Conservation (phyloP, 306 rosid species). For the Prunus padus region DNA sequence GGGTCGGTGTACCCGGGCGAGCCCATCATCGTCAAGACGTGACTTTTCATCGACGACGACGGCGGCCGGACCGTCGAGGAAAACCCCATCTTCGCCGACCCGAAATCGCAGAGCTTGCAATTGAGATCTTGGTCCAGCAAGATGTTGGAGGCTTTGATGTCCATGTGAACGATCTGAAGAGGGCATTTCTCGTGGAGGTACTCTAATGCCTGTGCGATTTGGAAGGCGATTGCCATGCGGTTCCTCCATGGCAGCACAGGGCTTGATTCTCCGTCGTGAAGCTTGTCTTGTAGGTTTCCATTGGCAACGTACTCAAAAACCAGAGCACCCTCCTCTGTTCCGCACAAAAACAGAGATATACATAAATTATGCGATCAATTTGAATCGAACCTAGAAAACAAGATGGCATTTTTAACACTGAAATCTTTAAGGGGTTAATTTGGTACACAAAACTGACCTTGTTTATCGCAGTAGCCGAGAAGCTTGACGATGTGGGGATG, state of each 20-base stretch:
- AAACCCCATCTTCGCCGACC: conserved; percentile 52
- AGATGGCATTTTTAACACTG: background rate
- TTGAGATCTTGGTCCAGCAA: conserved; percentile 39
- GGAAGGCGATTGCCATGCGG: conserved; percentile 40
- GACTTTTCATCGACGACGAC: background rate
- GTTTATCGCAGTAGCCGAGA: conserved; percentile 39
- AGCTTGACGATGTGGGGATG: conserved; percentile 38
- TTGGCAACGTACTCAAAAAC: conserved; percentile 44
- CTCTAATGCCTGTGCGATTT: conserved; percentile 39
- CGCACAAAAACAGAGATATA: background rate
- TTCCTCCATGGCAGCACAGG: conserved; percentile 38
- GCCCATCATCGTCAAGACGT: conserved; percentile 37
- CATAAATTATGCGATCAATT: background rate
- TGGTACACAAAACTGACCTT: conserved; percentile 16
- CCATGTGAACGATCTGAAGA: conserved; percentile 50
- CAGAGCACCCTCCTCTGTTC: conserved; percentile 41
- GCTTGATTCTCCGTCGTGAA: conserved; percentile 14
- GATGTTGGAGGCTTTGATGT: conserved; percentile 47
- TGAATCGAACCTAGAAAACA: background rate
- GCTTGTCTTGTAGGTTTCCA: conserved; percentile 49
- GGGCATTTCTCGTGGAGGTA: conserved; percentile 40
- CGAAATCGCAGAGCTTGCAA: conserved; percentile 51
- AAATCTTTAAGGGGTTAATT: too few relatives aligned
- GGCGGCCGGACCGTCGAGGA: conserved; percentile 31
- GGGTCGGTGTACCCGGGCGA: conserved; percentile 62